Conservation (phyloP, 768 basidiomycete species). For the Porphyrellus cyaneotinctus region DNA sequence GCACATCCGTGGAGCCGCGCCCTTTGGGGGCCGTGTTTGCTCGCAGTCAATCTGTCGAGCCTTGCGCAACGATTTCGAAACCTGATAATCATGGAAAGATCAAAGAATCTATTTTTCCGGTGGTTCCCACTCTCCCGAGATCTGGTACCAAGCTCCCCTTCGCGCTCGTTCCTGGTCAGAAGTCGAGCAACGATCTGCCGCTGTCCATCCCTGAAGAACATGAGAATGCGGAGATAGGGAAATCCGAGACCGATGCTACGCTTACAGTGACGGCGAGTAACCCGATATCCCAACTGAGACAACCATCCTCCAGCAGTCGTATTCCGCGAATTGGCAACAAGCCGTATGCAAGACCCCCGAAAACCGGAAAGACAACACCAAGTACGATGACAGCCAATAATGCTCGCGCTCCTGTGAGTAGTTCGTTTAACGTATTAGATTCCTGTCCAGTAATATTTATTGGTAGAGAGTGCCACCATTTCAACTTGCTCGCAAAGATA, state of each 20-base stretch:
- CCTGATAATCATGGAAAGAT: conserved; percentile 8
- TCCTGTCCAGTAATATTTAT: not conserved
- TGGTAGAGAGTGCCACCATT: conserved; percentile 10
- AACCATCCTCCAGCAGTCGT: conserved; percentile 44
- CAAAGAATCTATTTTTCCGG: conserved; percentile 23
- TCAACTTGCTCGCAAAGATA: conserved; percentile 10
- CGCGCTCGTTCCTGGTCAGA: conserved; percentile 24
- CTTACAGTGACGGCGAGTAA: conserved; percentile 20
- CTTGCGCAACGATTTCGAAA: conserved; percentile 10
- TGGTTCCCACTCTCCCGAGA: conserved; percentile 2
- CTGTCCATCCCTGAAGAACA: conserved; percentile 34
- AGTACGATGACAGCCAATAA: conserved; percentile 4
- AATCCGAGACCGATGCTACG: conserved; percentile 11
- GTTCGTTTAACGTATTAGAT: not conserved
- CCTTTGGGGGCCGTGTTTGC: conserved; percentile 8
- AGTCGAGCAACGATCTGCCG: conserved; percentile 17
- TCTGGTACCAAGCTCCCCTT: conserved; percentile 25
- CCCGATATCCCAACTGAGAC: conserved; percentile 45
- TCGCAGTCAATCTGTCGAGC: conserved; percentile 33
- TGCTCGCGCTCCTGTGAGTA: conserved; percentile 19
- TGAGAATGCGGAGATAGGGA: conserved; percentile 7
- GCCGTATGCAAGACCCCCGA: conserved; percentile 48
- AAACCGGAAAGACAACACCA: conserved; percentile 1
- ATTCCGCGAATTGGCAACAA: conserved; percentile 60
- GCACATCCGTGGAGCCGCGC: conserved; percentile 35